Evolutionary conservation across 495 filamentous ascomycete species (phyloP).

Genomic region (Filosporella fistucella): DNA sequence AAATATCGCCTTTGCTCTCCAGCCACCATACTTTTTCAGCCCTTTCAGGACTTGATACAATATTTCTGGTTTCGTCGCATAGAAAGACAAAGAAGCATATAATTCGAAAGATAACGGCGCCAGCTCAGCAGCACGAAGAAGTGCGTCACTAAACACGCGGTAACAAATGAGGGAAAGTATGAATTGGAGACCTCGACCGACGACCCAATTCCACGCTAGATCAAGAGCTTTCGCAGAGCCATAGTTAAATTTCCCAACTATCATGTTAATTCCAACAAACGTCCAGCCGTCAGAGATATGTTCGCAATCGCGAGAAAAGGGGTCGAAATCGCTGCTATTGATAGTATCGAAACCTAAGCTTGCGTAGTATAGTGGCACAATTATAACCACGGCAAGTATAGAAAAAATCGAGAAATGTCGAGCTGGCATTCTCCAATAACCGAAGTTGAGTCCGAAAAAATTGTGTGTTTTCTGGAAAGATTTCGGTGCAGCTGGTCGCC

Average conservation of each 20-base stretch:
- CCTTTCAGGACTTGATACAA: conserved; percentile 4
- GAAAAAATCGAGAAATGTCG: conserved; percentile 5
- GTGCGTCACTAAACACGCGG: conserved; percentile 6
- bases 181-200: conserved; percentile 12
- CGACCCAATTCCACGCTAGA: conserved; percentile 12
- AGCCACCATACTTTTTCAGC: neutral
- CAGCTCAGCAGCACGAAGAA: conserved; percentile 5
- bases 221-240: conserved; percentile 11
- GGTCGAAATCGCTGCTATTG: neutral
- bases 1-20: conserved; percentile 6
- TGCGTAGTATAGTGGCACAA: neutral
- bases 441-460: neutral
- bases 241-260: conserved; percentile 3
- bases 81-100: conserved; percentile 3
- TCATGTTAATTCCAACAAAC: conserved; percentile 8
- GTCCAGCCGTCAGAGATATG: neutral
- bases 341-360: neutral
- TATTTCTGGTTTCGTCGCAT: neutral
- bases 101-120: conserved; percentile 5
- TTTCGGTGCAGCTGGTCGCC: conserved; percentile 1
- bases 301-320: conserved; percentile 2
- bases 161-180: conserved; percentile 5
- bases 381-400: neutral
- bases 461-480: conserved; percentile 3
- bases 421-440: conserved; percentile 6